A percentile compares a stretch with the other conserved stretches of the same genome.
Conservation (phyloP, 768 basidiomycete species). For the Aureoboletus auriporus region DNA sequence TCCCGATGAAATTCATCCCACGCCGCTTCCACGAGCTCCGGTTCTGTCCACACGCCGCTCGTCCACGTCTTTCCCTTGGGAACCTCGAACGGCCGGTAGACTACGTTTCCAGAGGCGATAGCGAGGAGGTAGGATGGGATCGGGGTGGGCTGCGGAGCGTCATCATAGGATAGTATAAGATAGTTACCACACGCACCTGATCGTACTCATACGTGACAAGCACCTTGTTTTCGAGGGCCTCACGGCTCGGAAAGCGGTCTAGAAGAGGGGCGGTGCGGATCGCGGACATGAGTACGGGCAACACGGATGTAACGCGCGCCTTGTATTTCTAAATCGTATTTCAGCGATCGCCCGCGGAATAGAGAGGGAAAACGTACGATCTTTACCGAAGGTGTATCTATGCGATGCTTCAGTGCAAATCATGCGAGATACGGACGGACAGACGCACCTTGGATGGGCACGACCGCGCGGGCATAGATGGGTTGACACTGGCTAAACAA, state of each 20-base stretch:
- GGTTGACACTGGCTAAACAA: conserved; percentile 95
- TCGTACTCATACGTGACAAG: conserved; percentile 66
- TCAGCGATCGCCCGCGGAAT: neutral
- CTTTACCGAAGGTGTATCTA: conserved; percentile 85
- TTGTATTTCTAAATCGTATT: conserved; percentile 56
- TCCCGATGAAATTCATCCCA: conserved; percentile 91
- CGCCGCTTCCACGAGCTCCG: conserved; percentile 69
- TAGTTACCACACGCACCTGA: conserved; percentile 48
- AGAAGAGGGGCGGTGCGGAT: conserved; percentile 70
- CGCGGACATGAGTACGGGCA: conserved; percentile 87
- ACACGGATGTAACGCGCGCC: conserved; percentile 64
- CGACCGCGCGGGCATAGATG: conserved; percentile 78
- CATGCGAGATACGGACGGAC: no score
- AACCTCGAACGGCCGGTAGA: conserved; percentile 61
- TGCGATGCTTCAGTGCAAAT: no score
- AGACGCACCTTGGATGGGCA: conserved; percentile 69
- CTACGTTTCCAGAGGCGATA: conserved; percentile 80
- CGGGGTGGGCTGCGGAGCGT: conserved; percentile 56
- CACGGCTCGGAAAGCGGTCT: conserved; percentile 64
- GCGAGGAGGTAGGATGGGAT: conserved; percentile 91
- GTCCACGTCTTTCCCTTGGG: conserved; percentile 67
- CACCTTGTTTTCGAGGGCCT: conserved; percentile 62
- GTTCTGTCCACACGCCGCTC: conserved; percentile 89
- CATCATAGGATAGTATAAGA: no score
- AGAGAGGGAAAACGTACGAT: conserved; percentile 45